Evolutionary conservation across 345 rosid species (phyloP), one percentile per base, ranked within the genome.

Genomic region (Aquilaria sinensis): DNA sequence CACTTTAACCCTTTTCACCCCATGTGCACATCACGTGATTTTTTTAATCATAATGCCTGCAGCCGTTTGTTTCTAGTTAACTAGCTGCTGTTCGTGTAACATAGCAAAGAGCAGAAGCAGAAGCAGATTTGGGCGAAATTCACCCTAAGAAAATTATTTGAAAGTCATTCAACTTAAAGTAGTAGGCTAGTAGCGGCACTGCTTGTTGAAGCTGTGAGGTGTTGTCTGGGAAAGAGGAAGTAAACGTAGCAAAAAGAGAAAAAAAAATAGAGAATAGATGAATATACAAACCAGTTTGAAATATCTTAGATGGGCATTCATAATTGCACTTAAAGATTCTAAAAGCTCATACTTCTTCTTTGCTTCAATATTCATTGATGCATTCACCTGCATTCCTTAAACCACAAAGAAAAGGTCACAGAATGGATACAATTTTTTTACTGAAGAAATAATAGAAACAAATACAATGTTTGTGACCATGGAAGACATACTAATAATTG

Each of bases 221-320:
- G 23, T 23, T 23, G 23, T 23, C 23, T 23, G 23, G 23, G 23
- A 23, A 23, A 23, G 23, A 23, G 1, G 23, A 23, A 23, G 23
- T 23, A 23, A 23, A 23, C 23, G 23, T 23, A 23, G 23, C 23
- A 23, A 23, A 31, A 64, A 65, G 56, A 45, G 23, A 49, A 31
- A 33, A 57, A 56, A 41, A 43, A 33, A 47, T 4, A 46, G 7
- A 47, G 0, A 23, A 23, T 23, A 23, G 23, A 23, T 23, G 23
- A 57, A 64, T 56, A 65, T 54, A 60, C 81, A 58, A 47, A 87
- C 96, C 83, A 81, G 84, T 80, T 88, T 91, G 69, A 88, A 91
- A 71, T 84, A 84, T 81, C 84, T 83, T 69, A 91, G 79, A 80
- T 91, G 96, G 52, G 84, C 88, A 80, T 88, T 89, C 97, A 88